These are phyloP conservation scores for Yamadazyma epiphylla DNA, from an alignment of 1,139 yeast genomes.

Conservation along the genomic window DNA sequence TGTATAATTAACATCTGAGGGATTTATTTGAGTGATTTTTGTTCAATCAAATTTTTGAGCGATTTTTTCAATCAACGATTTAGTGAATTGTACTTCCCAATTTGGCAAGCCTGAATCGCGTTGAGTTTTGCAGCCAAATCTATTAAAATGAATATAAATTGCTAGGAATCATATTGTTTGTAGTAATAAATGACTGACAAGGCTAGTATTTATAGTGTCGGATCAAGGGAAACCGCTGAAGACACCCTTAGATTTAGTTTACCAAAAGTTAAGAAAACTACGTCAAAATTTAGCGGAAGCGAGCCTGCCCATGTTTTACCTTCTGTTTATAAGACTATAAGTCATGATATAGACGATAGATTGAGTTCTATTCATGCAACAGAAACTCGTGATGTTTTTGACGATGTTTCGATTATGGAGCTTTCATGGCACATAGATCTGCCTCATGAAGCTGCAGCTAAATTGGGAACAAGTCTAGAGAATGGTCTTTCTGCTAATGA, in stretches of 20 bases:
- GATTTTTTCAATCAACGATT: too few species aligned
- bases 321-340: slow-evolving; percentile 32
- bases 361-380: slow-evolving; percentile 5
- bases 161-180: background rate
- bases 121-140: too few species aligned
- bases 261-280: background rate
- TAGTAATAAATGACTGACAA: background rate
- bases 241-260: background rate
- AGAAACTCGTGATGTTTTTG: slow-evolving; percentile 3
- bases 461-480: slow-evolving; percentile 17
- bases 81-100: too few species aligned
- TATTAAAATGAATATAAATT: too few species aligned
- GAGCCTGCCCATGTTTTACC: slow-evolving; percentile 30
- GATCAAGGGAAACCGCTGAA: background rate
- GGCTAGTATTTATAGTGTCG: background rate
- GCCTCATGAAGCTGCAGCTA: slow-evolving; percentile 17
- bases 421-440: slow-evolving; percentile 24
- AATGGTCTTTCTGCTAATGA: slow-evolving; percentile 17
- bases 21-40: background rate
- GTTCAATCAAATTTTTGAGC: background rate
- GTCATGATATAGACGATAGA: slow-evolving; percentile 30
- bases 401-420: slow-evolving; percentile 13
- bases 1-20: too few species aligned
- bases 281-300: slow-evolving; percentile 3
- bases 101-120: too few species aligned